A percentile compares a stretch with the other conserved stretches of the same genome.
These are phyloP conservation scores for Tolypocladium ovalisporum DNA, from an alignment of 2,329 filamentous ascomycete genomes.

Conservation along the genomic window DNA sequence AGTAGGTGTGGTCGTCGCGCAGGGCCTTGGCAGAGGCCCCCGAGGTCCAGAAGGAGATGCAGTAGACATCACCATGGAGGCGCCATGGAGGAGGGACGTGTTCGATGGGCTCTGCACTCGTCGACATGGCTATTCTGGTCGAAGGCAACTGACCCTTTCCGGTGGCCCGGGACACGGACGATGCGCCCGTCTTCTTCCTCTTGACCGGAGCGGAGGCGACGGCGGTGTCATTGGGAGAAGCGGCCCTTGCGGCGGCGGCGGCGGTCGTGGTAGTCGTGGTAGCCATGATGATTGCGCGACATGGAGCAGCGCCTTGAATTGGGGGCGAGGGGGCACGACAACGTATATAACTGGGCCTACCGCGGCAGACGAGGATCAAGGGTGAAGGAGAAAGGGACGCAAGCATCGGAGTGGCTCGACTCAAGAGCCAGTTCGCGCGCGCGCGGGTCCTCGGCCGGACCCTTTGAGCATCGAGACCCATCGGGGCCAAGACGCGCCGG, in stretches of 20 bases:
- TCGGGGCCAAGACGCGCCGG: neutral
- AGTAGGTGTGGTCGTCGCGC: constrained; percentile 26
- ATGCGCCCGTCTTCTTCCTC: neutral
- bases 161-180: neutral
- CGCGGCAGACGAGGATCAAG: neutral
- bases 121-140: neutral
- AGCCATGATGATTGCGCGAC: neutral
- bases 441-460: neutral
- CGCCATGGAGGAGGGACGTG: constrained; percentile 28
- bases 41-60: constrained; percentile 29
- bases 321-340: neutral
- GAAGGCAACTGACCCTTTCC: neutral
- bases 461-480: neutral
- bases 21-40: constrained; percentile 18
- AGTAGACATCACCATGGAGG: constrained; percentile 32
- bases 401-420: neutral
- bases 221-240: neutral
- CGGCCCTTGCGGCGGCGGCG: neutral
- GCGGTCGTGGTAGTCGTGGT: neutral
- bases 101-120: constrained; percentile 9
- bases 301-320: neutral
- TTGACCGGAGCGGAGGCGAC: neutral
- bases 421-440: neutral
- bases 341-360: neutral
- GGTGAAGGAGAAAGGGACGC: neutral